Base-by-base conservation (phyloP, 1,284 basidiomycete species). In the Exobasidium rhododendri region DNA sequence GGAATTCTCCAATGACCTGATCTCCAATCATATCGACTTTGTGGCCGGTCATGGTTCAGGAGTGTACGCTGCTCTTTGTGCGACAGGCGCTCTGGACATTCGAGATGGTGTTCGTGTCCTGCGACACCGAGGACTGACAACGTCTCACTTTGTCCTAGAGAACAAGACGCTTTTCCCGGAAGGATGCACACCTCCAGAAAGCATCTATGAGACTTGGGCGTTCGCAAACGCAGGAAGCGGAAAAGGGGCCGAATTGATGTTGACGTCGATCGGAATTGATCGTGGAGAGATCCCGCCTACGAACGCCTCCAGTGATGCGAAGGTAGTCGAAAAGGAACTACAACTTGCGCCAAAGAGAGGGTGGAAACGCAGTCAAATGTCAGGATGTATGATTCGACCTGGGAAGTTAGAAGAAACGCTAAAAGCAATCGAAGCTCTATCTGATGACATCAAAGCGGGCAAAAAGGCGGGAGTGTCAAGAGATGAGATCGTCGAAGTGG, bases 141-240 rank as follows among this genome's bases (percentile, higher is more conserved):
- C 66, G 1, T 69, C 69, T 35, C 64, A 69, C 20, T 72, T 66
- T 52, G 64, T 75, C 1, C 58, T 54, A 29, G 64, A 70, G 24
- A 64, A 77, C 47, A 71, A 74, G 0, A 64, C 69, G 0, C 67
- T 78, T 17, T 79, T 78, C 59, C 77, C 77, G 0, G 52, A 57
- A 5, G 77, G 77, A 22, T 75, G 76, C 52, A 57, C 63, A 44
- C 69, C 63, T 47, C 77, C 76, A 0, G 71, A 67, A 7, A 76
- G 66, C 62, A 63, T 77, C 28, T 79, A 75, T 62, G 76, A 78
- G 59, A 78, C 76, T 11, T 78, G 77, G 77, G 77, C 73, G 2
- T 79, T 78, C 57, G 67, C 76, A 35, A 79, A 78, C 22, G 71
- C 77, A 2, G 74, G 73, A 0, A 70, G 58, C 20, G 49, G 62